Percentiles rank a stretch among this genome's conserved stretches.
These are phyloP conservation scores for Orychophragmus violaceus DNA, from an alignment of 345 rosid genomes.

Conservation along the genomic window DNA sequence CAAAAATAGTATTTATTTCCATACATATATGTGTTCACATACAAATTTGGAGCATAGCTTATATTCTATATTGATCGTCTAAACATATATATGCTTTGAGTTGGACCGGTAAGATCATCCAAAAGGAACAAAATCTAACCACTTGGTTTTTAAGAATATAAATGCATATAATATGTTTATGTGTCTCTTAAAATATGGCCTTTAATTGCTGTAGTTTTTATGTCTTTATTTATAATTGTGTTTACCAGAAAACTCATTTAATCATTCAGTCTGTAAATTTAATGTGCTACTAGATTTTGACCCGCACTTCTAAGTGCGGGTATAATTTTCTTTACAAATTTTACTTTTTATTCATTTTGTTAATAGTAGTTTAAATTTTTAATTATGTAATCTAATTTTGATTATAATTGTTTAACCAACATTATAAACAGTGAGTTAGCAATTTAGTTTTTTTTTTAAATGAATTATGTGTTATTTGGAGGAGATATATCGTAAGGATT, in stretches of 20 bases:
- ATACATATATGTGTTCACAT: neutral
- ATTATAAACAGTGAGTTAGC: too few relatives aligned
- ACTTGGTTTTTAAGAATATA: conserved; percentile 19
- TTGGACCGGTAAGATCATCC: conserved; percentile 19
- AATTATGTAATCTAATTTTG: too few relatives aligned
- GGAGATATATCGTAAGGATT: too few relatives aligned
- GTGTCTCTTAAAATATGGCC: neutral
- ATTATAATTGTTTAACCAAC: too few relatives aligned
- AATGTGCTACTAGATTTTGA: too few relatives aligned
- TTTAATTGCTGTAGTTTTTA: neutral
- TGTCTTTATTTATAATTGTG: neutral
- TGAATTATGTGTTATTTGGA: too few relatives aligned
- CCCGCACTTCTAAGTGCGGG: too few relatives aligned
- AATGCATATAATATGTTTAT: neutral
- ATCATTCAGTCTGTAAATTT: neutral
- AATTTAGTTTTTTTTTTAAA: too few relatives aligned
- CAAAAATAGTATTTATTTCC: neutral
- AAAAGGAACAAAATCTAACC: conserved; percentile 16
- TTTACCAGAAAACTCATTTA: neutral
- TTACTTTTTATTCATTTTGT: too few relatives aligned
- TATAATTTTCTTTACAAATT: too few relatives aligned
- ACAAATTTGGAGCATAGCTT: conserved; percentile 12
- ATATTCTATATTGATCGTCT: neutral
- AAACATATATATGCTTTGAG: neutral
- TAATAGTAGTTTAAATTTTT: too few relatives aligned